Base-by-base conservation (phyloP, 2,329 filamentous ascomycete genomes). In the Neopestalotiopsis clavispora region DNA sequence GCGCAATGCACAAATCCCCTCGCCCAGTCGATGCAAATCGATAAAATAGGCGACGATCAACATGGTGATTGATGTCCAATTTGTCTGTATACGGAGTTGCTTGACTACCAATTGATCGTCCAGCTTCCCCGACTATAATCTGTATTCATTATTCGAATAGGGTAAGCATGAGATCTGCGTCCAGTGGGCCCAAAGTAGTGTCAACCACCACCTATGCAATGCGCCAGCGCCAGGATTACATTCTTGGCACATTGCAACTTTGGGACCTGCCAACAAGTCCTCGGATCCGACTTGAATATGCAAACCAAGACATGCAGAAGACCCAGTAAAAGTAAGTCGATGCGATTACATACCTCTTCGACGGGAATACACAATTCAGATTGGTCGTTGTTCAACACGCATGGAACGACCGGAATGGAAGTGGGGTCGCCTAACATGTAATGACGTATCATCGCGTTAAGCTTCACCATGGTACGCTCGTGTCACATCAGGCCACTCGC, bases 371-470 rank as follows among this genome's bases (percentile, higher is more conserved):
- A 38, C 1, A 38, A 38, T 1, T 38, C 34, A 10, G 34, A 38
- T 38, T 38, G 34, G 34, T 10, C 34, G n/a, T 10, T 52, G 45
- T 20, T 52, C 7, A n/a, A n/a, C 3, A 52, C 45, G 45, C 17
- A 52, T 52, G 45, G 45, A 52, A 52, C 45, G 45, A 52, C 45
- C 45, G 45, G 45, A 52, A 52, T 20, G 20, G 45, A n/a, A 20
- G 45, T 52, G 45, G 45, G 45, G 45, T 52, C 45, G 45, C 45
- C 45, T 52, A 52, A 52, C 45, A 52, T 52, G 45, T 52, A 52
- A 52, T 52, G 45, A 52, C 45, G 45, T 52, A 52, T 52, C 45
- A 52, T 52, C 45, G 45, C 45, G 45, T 52, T 52, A 52, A 52
- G 17, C 45, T 52, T 52, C 45, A 52, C n/a, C 34, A 38, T 38